Evolutionary conservation across 1,284 basidiomycete genomes (phyloP).

Genomic region (Fereydounia khargensis): DNA sequence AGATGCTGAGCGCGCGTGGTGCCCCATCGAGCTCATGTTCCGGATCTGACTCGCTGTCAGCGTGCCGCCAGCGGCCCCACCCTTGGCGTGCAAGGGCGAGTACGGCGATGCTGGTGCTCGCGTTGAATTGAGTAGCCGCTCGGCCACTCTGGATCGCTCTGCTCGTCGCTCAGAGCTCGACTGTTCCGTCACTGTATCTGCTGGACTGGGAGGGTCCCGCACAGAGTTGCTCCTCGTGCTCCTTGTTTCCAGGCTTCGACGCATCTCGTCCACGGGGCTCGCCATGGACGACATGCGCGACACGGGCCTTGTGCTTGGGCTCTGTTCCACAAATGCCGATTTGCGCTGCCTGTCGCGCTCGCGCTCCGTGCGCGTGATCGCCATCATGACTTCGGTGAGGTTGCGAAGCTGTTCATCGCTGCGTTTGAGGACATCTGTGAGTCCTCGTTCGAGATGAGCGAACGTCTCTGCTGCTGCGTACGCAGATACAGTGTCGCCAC

Average conservation of each 20-base stretch:
- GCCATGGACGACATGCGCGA: not conserved
- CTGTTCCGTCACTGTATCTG: not conserved
- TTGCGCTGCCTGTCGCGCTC: not conserved
- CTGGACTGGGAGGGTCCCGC: constrained; percentile 1
- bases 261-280: not conserved
- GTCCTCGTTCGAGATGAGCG: constrained; percentile 19
- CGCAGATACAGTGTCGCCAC: not conserved
- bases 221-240: constrained; percentile 9
- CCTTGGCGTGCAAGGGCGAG: constrained; percentile 7
- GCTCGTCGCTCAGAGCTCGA: constrained; percentile 2
- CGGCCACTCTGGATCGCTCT: constrained; percentile 8
- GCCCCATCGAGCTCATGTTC: constrained; percentile 21
- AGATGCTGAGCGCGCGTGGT: constrained; percentile 21
- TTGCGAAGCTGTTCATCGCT: constrained; percentile 50
- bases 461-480: constrained; percentile 3
- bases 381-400: constrained; percentile 43
- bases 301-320: not conserved
- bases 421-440: constrained; percentile 23
- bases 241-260: constrained; percentile 1
- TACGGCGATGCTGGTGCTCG: constrained; percentile 2
- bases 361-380: constrained; percentile 12
- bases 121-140: constrained; percentile 8
- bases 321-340: not conserved
- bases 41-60: constrained; percentile 24
- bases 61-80: constrained; percentile 6